Evolutionary conservation across 805 yeast species (phyloP), one percentile per base, ranked within the genome.

Genomic region (Spathaspora gorwiae): DNA sequence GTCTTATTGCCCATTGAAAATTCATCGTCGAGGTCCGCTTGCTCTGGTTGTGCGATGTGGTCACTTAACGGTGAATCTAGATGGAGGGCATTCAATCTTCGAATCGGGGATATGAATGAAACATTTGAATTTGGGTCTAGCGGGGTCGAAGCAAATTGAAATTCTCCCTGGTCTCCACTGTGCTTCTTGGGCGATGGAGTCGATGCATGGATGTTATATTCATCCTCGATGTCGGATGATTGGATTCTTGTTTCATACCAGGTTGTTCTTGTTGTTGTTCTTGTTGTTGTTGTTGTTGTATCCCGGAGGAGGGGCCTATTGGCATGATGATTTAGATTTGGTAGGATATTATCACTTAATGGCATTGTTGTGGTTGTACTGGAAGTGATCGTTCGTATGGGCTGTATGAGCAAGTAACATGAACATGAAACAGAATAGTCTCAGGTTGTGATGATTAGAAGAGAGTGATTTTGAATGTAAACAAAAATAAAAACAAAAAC

Each of bases 101-200:
- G 61, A 45, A 68, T 61, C 13, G 75, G 75, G 7, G 73, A 68
- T 15, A 62, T 36, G 40, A 61, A 57, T 13, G 59, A 50, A 11
- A 53, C 39, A 39, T 52, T 55, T 26, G 49, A 44, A 29, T 55
- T 54, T 1, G 55, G 50, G 14, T 43, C 11, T 29, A 51, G 39
- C 1, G 54, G 54, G 6, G 54, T 51, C 6, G 52, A 48, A 8
- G 51, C 40, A 26, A 44, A 39, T 9, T 39, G 40, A 26, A 41
- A 39, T 14, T 37, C 27, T 26, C 13, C 35, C 35, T n/a, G n/a
- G n/a, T 14, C 19, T 3, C 11, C 37, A 13, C 8, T 3, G 5
- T 7, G n/a, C 39, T 29, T 14, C 30, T 14, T 10, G 7, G 41
- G 41, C 4, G 41, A 39, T 6, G 41, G 41, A 2, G 41, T 39